phyloP scores from a whole-genome alignment of 176 grass and related monocot species.

The Musa schizocarpa region DNA sequence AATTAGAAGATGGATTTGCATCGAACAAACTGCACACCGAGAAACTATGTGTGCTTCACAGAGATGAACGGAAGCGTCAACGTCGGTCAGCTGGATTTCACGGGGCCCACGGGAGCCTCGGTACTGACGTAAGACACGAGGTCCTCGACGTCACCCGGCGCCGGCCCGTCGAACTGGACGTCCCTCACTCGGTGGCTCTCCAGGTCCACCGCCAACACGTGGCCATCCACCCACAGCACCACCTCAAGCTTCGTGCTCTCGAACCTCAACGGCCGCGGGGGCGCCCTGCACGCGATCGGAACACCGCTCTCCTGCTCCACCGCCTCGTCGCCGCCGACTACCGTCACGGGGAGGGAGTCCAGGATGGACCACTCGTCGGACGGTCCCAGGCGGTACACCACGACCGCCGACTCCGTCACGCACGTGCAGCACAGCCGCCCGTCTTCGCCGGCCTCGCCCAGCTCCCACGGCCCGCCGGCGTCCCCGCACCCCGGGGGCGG shows the following conservation, averaged over 20 bases:
- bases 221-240: constrained; percentile 21
- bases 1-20: too few species aligned
- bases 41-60: too few species aligned
- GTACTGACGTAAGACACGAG: constrained; percentile 15
- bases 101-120: neutral
- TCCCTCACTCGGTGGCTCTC: constrained; percentile 6
- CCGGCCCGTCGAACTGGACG: constrained; percentile 1
- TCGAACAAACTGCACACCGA: too few species aligned
- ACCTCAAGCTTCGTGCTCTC: constrained; percentile 24
- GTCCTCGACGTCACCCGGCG: neutral
- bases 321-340: neutral
- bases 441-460: constrained; percentile 11
- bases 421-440: constrained; percentile 10
- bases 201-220: constrained; percentile 13
- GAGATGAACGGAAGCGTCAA: neutral
- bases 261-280: constrained; percentile 19
- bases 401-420: constrained; percentile 6
- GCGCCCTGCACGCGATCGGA: constrained; percentile 9
- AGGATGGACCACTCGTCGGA: constrained; percentile 10
- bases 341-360: neutral
- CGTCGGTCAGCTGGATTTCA: neutral
- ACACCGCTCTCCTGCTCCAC: neutral
- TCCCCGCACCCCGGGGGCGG: neutral
- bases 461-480: constrained; percentile 8
- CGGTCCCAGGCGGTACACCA: neutral